Conservation (phyloP, 2,329 filamentous ascomycete genomes). For the Colletotrichum lini region DNA sequence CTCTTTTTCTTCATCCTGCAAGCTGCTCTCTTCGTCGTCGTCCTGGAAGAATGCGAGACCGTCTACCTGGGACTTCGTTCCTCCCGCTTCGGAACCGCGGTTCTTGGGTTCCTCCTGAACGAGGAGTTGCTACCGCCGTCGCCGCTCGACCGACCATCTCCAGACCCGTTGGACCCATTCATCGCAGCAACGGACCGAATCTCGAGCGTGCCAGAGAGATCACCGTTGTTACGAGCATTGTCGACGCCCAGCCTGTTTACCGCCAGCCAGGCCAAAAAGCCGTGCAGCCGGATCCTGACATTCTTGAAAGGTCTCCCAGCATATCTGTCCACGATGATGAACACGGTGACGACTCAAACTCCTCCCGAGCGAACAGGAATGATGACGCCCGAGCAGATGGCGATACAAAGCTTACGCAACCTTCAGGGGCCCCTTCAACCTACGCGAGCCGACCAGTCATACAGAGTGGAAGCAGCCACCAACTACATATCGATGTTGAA, state of each 20-base stretch:
- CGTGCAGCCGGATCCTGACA: background rate
- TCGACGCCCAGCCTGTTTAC: conserved; percentile 23
- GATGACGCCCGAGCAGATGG: background rate
- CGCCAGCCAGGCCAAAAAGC: background rate
- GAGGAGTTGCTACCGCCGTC: background rate
- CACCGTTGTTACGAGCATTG: conserved; percentile 53
- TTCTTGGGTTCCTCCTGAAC: background rate
- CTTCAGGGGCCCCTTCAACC: conserved; percentile 34
- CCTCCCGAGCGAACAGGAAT: background rate
- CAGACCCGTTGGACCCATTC: conserved; percentile 55
- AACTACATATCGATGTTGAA: conserved; percentile 8
- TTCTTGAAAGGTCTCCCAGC: background rate
- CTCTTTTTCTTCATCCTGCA: conserved; percentile 2
- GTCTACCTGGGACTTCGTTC: conserved; percentile 34
- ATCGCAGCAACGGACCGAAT: conserved; percentile 53
- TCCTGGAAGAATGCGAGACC: conserved; percentile 37
- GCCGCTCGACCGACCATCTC: conserved; percentile 48
- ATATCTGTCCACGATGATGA: background rate
- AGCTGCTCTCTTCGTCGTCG: background rate
- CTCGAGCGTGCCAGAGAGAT: conserved; percentile 53
- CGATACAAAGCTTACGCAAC: background rate
- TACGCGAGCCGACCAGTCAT: background rate
- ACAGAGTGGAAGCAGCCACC: background rate
- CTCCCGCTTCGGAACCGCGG: conserved; percentile 25
- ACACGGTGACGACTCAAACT: background rate